Evolutionary conservation across 169 alveolate species (phyloP).

Genomic region (Plasmodium knowlesi): DNA sequence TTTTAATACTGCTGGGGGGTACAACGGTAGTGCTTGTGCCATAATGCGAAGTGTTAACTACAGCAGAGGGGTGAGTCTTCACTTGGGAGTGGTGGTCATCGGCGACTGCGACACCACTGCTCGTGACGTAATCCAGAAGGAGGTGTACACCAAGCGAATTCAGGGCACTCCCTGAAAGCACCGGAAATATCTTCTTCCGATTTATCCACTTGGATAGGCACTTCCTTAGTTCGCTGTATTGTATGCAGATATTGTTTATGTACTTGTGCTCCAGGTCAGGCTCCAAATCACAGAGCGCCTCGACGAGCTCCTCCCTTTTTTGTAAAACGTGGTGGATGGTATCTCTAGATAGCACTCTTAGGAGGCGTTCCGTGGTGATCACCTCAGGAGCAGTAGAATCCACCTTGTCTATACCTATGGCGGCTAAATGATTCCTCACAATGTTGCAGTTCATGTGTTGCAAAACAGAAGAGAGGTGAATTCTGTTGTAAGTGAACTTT

Average conservation of each 20-base stretch:
- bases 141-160: conserved; percentile 56
- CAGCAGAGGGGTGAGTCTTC: neutral
- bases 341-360: conserved; percentile 4
- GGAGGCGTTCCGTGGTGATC: neutral
- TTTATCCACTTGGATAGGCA: conserved; percentile 11
- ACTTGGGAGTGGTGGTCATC: neutral
- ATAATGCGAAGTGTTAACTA: neutral
- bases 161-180: conserved; percentile 69
- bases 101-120: neutral
- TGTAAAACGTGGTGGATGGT: conserved; percentile 14
- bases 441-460: neutral
- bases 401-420: neutral
- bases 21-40: neutral
- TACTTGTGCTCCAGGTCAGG: conserved; percentile 23
- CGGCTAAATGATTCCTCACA: conserved; percentile 22
- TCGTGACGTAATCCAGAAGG: conserved; percentile 47
- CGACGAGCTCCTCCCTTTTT: conserved; percentile 70
- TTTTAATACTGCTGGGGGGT: neutral
- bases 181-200: conserved; percentile 27
- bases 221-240: conserved; percentile 11
- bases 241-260: conserved; percentile 40
- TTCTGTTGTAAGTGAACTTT: conserved; percentile 5
- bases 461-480: conserved; percentile 1
- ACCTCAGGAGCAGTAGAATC: neutral
- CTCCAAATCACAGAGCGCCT: conserved; percentile 70